Conservation (phyloP, 202 grass and related monocot genomes). For the Elaeis oleifera region DNA sequence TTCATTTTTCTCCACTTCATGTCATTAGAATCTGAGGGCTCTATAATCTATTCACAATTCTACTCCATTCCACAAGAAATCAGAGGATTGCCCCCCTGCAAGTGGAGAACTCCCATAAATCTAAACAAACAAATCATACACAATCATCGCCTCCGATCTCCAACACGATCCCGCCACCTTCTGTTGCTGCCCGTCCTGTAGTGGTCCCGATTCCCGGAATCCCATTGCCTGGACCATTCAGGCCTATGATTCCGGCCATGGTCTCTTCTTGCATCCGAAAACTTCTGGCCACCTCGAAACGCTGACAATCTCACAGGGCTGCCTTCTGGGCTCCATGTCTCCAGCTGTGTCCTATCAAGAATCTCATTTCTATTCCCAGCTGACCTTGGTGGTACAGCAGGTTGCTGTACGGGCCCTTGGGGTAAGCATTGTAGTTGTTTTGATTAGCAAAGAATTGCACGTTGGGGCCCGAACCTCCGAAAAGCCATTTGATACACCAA, state of each 20-base stretch:
- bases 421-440: conserved; percentile 34
- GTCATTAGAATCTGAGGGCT: too few relatives aligned
- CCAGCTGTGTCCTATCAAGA: conserved; percentile 6
- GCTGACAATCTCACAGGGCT: conserved; percentile 11
- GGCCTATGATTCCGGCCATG: conserved; percentile 8
- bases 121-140: background rate
- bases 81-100: too few relatives aligned
- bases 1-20: too few relatives aligned
- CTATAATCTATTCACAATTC: too few relatives aligned
- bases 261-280: conserved; percentile 23
- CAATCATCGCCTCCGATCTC: conserved; percentile 33
- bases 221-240: conserved; percentile 19
- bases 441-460: conserved; percentile 23
- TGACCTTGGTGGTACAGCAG: background rate
- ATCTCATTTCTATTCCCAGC: conserved; percentile 17
- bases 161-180: conserved; percentile 10
- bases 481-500: conserved; percentile 16
- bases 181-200: conserved; percentile 24
- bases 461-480: conserved; percentile 21
- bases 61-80: too few relatives aligned
- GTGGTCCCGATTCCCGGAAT: conserved; percentile 24
- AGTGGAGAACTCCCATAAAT: too few relatives aligned
- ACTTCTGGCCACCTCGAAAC: conserved; percentile 15
- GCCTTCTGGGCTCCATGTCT: conserved; percentile 15
- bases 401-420: conserved; percentile 4